A percentile compares a stretch with the other conserved stretches of the same genome.
Evolutionary conservation across 345 rosid genomes (phyloP).

Genomic region (Schrenkiella parvula): DNA sequence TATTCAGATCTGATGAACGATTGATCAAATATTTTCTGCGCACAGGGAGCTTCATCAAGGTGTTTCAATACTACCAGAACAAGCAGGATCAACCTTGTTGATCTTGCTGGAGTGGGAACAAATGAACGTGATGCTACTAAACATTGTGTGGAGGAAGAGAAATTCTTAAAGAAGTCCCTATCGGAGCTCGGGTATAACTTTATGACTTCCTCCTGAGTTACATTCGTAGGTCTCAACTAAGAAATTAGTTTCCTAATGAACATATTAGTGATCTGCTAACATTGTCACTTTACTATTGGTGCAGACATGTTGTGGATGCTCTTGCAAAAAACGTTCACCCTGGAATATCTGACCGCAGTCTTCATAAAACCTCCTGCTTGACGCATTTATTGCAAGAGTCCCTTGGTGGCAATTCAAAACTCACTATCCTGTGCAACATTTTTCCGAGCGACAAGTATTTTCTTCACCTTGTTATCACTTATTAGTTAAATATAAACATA

Average conservation of each 20-base stretch:
- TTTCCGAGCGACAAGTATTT: conserved; percentile 62
- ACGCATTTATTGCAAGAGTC: conserved; percentile 81
- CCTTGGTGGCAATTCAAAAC: conserved; percentile 95
- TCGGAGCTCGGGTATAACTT: conserved; percentile 81
- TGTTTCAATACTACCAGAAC: conserved; percentile 86
- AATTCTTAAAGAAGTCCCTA: conserved; percentile 73
- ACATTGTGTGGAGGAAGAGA: conserved; percentile 63
- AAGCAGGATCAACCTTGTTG: conserved; percentile 87
- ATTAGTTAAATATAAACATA: not conserved
- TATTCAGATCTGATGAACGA: not conserved
- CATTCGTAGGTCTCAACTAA: conserved; percentile 1
- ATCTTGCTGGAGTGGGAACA: conserved; percentile 84
- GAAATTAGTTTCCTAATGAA: not conserved
- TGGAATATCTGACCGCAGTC: conserved; percentile 42
- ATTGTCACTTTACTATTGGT: conserved; percentile 25
- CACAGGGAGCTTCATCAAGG: conserved; percentile 72
- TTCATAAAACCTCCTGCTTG: conserved; percentile 58
- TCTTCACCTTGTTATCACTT: not conserved
- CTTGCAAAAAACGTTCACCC: conserved; percentile 49
- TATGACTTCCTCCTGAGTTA: not conserved
- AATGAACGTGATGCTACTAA: conserved; percentile 57
- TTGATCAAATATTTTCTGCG: conserved; percentile 5
- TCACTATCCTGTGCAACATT: conserved; percentile 77
- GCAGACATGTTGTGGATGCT: conserved; percentile 62
- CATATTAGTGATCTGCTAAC: not conserved